Base-by-base conservation (phyloP, 2,329 filamentous ascomycete genomes). In the Cladophialophora yegresii region DNA sequence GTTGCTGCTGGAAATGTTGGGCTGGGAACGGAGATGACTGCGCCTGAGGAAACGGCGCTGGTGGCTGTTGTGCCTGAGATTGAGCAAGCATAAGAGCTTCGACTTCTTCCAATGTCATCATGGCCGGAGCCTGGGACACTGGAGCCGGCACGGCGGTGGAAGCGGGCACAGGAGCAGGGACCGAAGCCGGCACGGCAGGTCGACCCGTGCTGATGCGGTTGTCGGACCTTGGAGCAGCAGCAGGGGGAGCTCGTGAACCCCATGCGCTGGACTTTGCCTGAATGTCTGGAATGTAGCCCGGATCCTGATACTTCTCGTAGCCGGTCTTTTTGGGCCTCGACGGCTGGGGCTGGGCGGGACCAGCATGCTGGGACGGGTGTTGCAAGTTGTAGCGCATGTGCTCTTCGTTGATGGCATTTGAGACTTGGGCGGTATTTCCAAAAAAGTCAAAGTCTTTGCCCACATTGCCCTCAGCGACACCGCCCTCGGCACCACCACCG, bases 371-470 rank as follows among this genome's bases (percentile, higher is more conserved):
- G 32, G 76, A 74, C 20, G 76, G 65, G 69, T 89, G 84, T 69
- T 93, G 88, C 59, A 92, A 88, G 71, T 85, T 86, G 77, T 89
- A 97, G 63, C 92, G 88, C 73, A 92, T 82, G 74, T 96, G 91
- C 79, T 98, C 95, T 77, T 98, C 92, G 69, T 92, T 90, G 71
- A 99, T 90, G 40, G 89, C 92, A 78, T 88, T 85, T 22, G 92
- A 84, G 47, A 96, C 90, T 77, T 93, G 87, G 63, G 93, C 93
- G 6, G 95, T 99, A 73, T 91, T 88, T 47, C 93, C 93, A 70
- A 96, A 96, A 79, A 98, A 99, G 77, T 99, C 95, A 73, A 98
- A 98, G 77, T 99, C 93, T 76, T 91, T 96, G 74, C 93, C 93
- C 64, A 95, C 86, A 10, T 81, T 72, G 70, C 83, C 78, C 58